phyloP scores from a whole-genome alignment of 2,329 filamentous ascomycete genomes.

The Cryphonectria parasitica region DNA sequence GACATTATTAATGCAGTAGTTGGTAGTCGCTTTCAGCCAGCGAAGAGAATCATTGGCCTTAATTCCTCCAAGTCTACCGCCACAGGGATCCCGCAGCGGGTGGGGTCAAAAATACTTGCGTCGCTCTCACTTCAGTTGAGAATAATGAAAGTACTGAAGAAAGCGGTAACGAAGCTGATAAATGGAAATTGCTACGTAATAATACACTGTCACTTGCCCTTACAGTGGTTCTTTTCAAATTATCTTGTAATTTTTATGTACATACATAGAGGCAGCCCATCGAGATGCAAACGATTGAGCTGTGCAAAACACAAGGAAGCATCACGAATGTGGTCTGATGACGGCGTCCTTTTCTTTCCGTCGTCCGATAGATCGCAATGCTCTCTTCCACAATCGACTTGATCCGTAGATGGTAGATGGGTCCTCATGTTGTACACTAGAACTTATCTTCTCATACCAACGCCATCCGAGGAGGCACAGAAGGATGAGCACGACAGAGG shows the following conservation, averaged over 20 bases:
- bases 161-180: background rate
- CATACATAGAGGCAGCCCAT: background rate
- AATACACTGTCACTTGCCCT: background rate
- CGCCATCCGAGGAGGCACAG: conserved; percentile 9
- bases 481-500: background rate
- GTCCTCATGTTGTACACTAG: background rate
- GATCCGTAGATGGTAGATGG: background rate
- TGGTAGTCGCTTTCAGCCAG: background rate
- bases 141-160: too few species aligned
- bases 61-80: background rate
- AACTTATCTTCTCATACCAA: background rate
- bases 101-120: background rate
- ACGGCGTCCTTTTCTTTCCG: background rate
- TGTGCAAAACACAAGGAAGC: background rate
- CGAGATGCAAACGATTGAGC: background rate
- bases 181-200: background rate
- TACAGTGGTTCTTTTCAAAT: background rate
- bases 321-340: background rate
- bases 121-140: too few species aligned
- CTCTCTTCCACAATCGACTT: background rate
- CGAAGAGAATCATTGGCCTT: background rate
- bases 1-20: background rate
- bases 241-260: background rate
- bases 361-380: background rate
- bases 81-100: background rate